A percentile compares a stretch with the other conserved stretches of the same genome.
These are phyloP conservation scores for Linnemannia exigua DNA, from an alignment of 192 early-diverging fungal genomes.

Conservation along the genomic window DNA sequence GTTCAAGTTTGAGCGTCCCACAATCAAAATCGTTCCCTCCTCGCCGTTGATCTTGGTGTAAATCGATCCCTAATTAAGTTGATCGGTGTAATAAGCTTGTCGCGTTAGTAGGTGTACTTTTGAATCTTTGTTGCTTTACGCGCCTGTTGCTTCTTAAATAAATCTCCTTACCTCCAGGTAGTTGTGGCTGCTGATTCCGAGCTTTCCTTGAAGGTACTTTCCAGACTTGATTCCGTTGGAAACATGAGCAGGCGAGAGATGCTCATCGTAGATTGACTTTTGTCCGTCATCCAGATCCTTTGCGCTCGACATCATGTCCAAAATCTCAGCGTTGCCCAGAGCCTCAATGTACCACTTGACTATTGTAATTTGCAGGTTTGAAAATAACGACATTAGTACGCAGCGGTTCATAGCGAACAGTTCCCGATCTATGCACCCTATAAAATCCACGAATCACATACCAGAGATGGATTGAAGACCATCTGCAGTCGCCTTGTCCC, in stretches of 20 bases:
- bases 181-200: constrained; percentile 90
- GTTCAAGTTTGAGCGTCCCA: constrained; percentile 89
- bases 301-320: constrained; percentile 87
- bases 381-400: neutral
- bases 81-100: neutral
- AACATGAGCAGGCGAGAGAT: constrained; percentile 83
- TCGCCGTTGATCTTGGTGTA: constrained; percentile 81
- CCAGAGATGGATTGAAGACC: constrained; percentile 79
- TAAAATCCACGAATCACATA: constrained; percentile 23
- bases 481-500: constrained; percentile 74
- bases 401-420: neutral
- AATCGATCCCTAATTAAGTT: constrained; percentile 73
- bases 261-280: constrained; percentile 68
- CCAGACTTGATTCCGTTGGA: constrained; percentile 88
- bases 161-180: constrained; percentile 76
- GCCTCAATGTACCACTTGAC: constrained; percentile 85
- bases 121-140: neutral
- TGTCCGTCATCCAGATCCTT: constrained; percentile 78
- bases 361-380: neutral
- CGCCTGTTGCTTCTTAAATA: neutral
- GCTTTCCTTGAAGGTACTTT: constrained; percentile 82
- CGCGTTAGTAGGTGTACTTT: neutral
- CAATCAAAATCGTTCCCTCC: constrained; percentile 80
- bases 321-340: constrained; percentile 83
- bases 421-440: neutral